Base-by-base conservation (phyloP, 768 basidiomycete genomes). In the Jaapia argillacea region DNA sequence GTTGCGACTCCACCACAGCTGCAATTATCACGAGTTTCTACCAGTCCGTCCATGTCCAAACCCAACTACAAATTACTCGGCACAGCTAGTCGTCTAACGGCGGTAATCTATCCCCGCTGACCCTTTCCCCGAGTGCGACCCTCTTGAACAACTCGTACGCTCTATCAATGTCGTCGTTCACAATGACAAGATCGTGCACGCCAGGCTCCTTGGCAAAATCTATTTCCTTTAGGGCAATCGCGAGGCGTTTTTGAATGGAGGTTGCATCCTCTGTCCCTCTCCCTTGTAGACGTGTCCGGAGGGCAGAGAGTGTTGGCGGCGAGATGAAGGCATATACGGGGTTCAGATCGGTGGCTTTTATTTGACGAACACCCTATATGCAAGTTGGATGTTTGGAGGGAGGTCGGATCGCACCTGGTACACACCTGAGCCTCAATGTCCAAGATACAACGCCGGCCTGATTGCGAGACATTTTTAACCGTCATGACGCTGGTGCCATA, bases 381-480 rank as follows among this genome's bases (percentile, higher is more conserved):
- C 36, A 46, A 16, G 24, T 44, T 40, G 39, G 21, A 42, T 43
- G 40, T 38, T 44, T 44, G 50, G 47, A 43, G 46, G 46, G 42
- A 24, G 38, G 45, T 42, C 26, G 31, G 37, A n/a, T n/a, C n/a
- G n/a, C n/a, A n/a, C n/a, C n/a, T n/a, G 40, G 39, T 38, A 65
- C 69, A 45, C 57, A 87, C 90, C 82, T 98, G 93, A 6, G 86
- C 82, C 56, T 98, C 94, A 46, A 98, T 98, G 58, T 98, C 94
- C 28, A 98, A 74, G 46, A 98, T 82, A 58, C 94, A 97, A 10
- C 89, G 78, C 48, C 74, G 76, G 13, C 87, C 89, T 3, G 73
- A 67, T 14, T 71, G 61, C 26, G 77, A 70, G 22, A 96, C 81
- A 24, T 72, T 69, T 25, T 71, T 65, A 24, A 98, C 78, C 18